Base-by-base conservation (phyloP, 345 rosid species). In the Salix dunnii region DNA sequence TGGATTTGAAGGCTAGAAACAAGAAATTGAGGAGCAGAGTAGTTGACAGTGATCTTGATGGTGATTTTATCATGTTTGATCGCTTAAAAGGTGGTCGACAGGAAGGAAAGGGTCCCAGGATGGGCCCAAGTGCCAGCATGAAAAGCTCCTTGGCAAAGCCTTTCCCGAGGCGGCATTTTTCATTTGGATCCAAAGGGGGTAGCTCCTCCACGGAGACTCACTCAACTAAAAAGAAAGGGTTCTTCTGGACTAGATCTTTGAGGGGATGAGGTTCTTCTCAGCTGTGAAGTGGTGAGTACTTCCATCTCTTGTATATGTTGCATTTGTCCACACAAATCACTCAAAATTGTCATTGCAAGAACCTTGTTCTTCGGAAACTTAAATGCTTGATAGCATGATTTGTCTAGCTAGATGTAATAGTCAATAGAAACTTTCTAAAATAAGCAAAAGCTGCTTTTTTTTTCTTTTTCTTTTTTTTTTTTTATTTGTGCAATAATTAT, bases 231-330 rank as follows among this genome's bases (percentile, higher is more conserved):
- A 96, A 83, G 90, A 92, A 87, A 74, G 94, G 97, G 42, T 83
- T 93, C 83, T 94, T 96, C 82, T 96, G 99, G 98, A 80, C 94
- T 70, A 92, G 89, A 77, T 90, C 97, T 76, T 78, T 91, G 86
- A 92, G 88, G 89, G 91, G 82, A 21, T 96, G 88, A 94, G 75
- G 78, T 75, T 71, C 76, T 27, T 68, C 55, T 82, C 76, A 48
- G 76, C 69, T 25, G 12, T 67, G 65, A 48, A 78, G 83, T 78
- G 89, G 89, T 86, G 68, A 78, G 85, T 36, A 67, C 70, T 38
- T 72, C 46, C 69, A 53, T 40, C 63, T 65, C 63, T 16, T 43
- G 38, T 31, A 30, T 71, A 13, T 65, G 17, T 55, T 72, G 64
- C 67, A 46, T 23, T 80, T 60, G 6, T 33, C 16, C 21, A 35